These are phyloP conservation scores for Gossypium raimondii DNA, from an alignment of 345 rosid genomes.

Conservation along the genomic window DNA sequence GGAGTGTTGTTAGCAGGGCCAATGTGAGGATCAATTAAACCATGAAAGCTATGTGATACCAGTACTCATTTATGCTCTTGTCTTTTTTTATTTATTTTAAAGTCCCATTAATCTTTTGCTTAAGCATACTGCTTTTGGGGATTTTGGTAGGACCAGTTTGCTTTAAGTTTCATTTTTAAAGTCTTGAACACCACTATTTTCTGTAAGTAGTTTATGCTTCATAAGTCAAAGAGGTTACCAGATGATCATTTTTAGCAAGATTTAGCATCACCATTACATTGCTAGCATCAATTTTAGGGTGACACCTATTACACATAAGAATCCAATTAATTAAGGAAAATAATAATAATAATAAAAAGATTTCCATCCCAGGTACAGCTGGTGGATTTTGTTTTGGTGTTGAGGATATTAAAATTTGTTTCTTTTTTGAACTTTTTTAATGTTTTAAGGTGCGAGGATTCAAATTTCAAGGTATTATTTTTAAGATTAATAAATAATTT, in stretches of 20 bases:
- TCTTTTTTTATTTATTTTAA: background rate
- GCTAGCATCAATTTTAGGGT: background rate
- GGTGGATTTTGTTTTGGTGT: background rate
- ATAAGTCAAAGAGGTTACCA: slow-evolving; percentile 1
- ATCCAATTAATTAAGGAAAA: background rate
- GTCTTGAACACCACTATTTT: background rate
- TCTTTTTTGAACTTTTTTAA: too few relatives aligned
- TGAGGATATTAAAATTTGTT: too few relatives aligned
- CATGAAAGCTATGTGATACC: slow-evolving; percentile 12
- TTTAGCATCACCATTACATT: background rate
- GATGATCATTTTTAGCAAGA: background rate
- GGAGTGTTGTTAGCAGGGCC: too few relatives aligned
- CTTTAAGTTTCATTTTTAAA: background rate
- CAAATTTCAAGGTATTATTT: too few relatives aligned
- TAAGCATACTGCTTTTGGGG: too few relatives aligned
- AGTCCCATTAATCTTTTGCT: slow-evolving; percentile 1
- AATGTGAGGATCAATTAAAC: background rate
- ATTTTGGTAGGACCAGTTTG: too few relatives aligned
- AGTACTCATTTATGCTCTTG: background rate
- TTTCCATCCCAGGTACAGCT: background rate
- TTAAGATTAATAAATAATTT: too few relatives aligned
- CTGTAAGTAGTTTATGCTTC: background rate
- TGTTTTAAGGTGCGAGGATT: too few relatives aligned
- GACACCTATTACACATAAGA: background rate
- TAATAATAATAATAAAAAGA: background rate